Percentiles rank a stretch among this genome's conserved stretches.
These are phyloP conservation scores for Brassica nigra DNA, from an alignment of 345 rosid species.

Conservation along the genomic window DNA sequence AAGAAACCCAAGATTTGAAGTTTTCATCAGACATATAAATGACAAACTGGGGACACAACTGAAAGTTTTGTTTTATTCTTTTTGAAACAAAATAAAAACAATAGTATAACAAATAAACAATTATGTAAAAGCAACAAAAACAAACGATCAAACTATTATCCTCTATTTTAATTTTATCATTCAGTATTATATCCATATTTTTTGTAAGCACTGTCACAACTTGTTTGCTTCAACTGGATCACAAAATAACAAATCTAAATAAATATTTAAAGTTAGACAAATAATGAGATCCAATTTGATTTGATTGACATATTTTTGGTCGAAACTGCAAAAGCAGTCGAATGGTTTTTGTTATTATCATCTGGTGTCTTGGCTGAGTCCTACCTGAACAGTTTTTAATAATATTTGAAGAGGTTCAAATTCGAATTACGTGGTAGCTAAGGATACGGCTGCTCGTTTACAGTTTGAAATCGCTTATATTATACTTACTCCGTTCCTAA, in stretches of 20 bases:
- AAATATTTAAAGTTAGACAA: constrained; percentile 15
- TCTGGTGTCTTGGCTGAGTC: constrained; percentile 13
- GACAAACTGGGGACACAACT: not conserved
- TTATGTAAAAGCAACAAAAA: not conserved
- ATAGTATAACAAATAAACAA: not conserved
- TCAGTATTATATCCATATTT: not conserved
- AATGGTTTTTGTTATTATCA: constrained; percentile 38
- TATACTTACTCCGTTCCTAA: too few relatives aligned
- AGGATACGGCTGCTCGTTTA: constrained; percentile 14
- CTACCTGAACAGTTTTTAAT: constrained; percentile 30
- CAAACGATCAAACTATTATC: not conserved
- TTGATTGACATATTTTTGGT: constrained; percentile 32
- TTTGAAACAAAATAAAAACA: not conserved
- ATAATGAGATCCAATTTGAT: constrained; percentile 31
- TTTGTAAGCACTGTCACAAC: constrained; percentile 13
- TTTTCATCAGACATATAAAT: not conserved
- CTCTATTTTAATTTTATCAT: not conserved
- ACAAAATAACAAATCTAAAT: constrained; percentile 15
- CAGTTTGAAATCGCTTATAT: constrained; percentile 14
- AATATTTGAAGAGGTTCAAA: not conserved
- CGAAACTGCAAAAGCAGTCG: constrained; percentile 16
- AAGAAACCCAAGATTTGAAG: not conserved
- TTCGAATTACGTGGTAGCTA: constrained; percentile 36
- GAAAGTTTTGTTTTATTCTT: not conserved
- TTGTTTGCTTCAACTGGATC: constrained; percentile 23